Percentiles rank a stretch among this genome's conserved stretches.
Evolutionary conservation across 768 basidiomycete genomes (phyloP).

Genomic region (Lenzites betulinus): DNA sequence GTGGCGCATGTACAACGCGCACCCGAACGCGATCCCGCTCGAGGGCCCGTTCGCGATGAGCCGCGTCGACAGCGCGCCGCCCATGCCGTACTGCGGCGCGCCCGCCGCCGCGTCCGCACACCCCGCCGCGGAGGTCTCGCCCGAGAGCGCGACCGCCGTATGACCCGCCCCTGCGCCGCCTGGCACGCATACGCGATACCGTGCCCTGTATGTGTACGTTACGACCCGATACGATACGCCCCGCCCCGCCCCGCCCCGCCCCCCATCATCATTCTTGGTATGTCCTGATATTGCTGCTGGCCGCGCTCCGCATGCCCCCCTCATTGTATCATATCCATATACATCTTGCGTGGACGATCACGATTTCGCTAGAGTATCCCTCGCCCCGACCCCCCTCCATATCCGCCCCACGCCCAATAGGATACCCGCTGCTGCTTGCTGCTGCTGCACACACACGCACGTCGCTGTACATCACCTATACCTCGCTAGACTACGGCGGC

Average conservation of each 20-base stretch:
- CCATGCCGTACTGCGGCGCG: neutral
- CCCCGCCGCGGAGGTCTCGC: neutral
- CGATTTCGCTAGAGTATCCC: too few species aligned
- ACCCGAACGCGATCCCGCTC: slow-evolving; percentile 50
- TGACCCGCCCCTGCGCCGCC: neutral
- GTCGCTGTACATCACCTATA: too few species aligned
- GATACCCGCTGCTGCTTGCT: too few species aligned
- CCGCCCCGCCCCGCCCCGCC: too few species aligned
- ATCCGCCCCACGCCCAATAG: neutral
- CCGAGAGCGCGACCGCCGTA: neutral
- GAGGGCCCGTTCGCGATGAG: slow-evolving; percentile 57
- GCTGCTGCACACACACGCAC: too few species aligned
- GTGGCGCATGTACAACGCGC: slow-evolving; percentile 57
- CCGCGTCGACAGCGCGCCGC: slow-evolving; percentile 1
- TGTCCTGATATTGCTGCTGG: neutral
- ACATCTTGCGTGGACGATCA: slow-evolving; percentile 8
- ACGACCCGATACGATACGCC: neutral
- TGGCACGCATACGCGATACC: neutral
- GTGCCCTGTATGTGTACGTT: neutral
- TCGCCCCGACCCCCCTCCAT: neutral
- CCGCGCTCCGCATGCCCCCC: neutral
- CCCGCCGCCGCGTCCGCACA: neutral
- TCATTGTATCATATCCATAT: slow-evolving; percentile 10
- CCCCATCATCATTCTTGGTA: slow-evolving; percentile 1
- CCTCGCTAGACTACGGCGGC: too few species aligned